Evolutionary conservation across 2,329 filamentous ascomycete species (phyloP), one percentile per base, ranked within the genome.

Genomic region (Pyricularia sp.): DNA sequence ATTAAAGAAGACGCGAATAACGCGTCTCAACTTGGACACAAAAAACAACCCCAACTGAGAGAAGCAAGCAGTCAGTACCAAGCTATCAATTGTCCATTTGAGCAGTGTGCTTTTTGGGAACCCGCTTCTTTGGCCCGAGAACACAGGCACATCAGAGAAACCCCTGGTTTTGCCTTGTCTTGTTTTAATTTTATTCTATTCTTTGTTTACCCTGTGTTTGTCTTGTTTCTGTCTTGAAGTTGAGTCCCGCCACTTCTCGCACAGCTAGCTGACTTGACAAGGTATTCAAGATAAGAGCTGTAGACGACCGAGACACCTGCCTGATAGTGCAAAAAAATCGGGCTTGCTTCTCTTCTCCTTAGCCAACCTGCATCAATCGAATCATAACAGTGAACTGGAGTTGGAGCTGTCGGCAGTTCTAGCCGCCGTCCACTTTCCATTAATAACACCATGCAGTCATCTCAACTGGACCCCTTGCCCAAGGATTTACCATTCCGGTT

Each of bases 401-500:
- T n/a, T n/a, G 42, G 5, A n/a, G 17, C 42, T 55, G 20, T 55
- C 11, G 36, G 36, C 42, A 55, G 3, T n/a, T 11, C 42, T 55
- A n/a, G 20, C 42, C 42, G 6, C 20, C 42, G 42, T n/a, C 42
- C 5, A 55, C 42, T 20, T n/a, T 55, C 20, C 7, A 63, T 20
- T 28, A 26, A 30, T 11, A 63, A 63, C 59, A 25, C 26, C 10
- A 63, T 63, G 59, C 59, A 63, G 59, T 28, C 59, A 12, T 97
- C 93, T 73, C 95, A 99, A 81, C 82, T 94, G 73, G 93, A 93
- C 76, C 93, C 94, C 72, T 83, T 98, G 67, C 95, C 95, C 28
- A 83, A 76, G 71, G 88, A 97, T 76, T 85, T 99, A 66, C 95
- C 95, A 68, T 99, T 99, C 79, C 89, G 94, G 72, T 90, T 99